A percentile compares a stretch with the other conserved stretches of the same genome.
These are phyloP conservation scores for Neonothopanus nambi DNA, from an alignment of 1,284 basidiomycete species.

Conservation along the genomic window DNA sequence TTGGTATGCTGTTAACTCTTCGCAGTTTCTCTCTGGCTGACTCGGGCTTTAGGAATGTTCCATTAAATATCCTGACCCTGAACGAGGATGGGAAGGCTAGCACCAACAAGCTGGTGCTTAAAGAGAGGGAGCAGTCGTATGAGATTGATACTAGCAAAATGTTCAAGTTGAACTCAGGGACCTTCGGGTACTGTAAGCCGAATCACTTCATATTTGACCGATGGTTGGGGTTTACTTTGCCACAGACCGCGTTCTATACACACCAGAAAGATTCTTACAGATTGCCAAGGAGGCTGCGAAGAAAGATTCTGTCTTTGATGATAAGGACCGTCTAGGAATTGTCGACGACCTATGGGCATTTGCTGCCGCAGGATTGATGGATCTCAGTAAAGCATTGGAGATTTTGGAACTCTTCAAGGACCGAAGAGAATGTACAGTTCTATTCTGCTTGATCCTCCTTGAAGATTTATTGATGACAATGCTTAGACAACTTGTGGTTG, in stretches of 20 bases:
- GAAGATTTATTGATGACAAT: constrained; percentile 12
- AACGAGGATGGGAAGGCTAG: constrained; percentile 56
- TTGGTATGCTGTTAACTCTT: constrained; percentile 66
- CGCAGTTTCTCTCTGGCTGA: background rate
- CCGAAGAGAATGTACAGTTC: constrained; percentile 68
- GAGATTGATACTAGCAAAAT: constrained; percentile 69
- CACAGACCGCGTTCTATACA: constrained; percentile 85
- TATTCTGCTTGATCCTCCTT: background rate
- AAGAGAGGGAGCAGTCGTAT: constrained; percentile 70
- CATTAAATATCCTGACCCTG: constrained; percentile 75
- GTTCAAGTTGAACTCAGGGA: constrained; percentile 89
- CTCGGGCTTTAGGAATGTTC: constrained; percentile 61
- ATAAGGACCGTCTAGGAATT: constrained; percentile 87
- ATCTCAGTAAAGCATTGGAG: constrained; percentile 76
- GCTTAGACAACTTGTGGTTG: constrained; percentile 73
- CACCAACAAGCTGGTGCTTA: constrained; percentile 71
- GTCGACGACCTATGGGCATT: constrained; percentile 82
- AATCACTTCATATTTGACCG: constrained; percentile 1
- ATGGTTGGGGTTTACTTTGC: background rate
- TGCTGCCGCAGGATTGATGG: constrained; percentile 77
- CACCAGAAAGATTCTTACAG: constrained; percentile 75
- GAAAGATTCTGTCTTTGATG: constrained; percentile 63
- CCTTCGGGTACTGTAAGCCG: constrained; percentile 83
- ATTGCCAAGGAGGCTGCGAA: constrained; percentile 82
- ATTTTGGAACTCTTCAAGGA: constrained; percentile 68